A percentile compares a stretch with the other conserved stretches of the same genome.
phyloP scores from a whole-genome alignment of 164 flowering plant species.

The Tetracentron sinense region DNA sequence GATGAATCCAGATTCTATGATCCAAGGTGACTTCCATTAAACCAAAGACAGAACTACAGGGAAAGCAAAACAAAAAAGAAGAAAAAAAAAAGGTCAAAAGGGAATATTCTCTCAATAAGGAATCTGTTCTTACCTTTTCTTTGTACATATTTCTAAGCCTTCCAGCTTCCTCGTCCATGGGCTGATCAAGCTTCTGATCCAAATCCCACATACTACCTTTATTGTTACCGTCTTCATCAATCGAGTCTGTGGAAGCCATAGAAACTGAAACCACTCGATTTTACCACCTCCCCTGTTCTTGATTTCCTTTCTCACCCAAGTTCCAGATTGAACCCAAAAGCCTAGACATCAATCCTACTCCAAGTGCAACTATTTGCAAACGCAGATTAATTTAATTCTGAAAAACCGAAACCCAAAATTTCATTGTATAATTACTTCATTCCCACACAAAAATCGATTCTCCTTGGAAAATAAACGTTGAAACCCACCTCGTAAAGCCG shows the following conservation, averaged over 20 bases:
- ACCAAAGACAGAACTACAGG: no score
- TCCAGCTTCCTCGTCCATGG: constrained; percentile 99
- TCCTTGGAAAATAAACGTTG: not conserved
- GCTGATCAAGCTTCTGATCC: constrained; percentile 95
- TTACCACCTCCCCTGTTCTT: not conserved
- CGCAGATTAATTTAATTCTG: not conserved
- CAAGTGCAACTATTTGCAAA: not conserved
- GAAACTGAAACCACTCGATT: not conserved
- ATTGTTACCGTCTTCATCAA: constrained; percentile 33
- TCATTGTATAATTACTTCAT: not conserved
- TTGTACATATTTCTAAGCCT: constrained; percentile 65
- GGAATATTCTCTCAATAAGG: no score
- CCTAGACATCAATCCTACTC: not conserved
- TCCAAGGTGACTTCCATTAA: no score
- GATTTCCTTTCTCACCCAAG: not conserved
- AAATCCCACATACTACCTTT: constrained; percentile 92
- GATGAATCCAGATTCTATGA: no score
- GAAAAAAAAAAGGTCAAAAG: no score
- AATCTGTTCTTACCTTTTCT: constrained; percentile 53
- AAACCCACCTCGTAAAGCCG: not conserved
- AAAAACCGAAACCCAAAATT: not conserved
- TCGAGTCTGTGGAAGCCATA: constrained; percentile 25
- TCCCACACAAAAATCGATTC: no score
- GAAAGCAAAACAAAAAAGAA: no score
- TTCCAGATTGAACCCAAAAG: not conserved